Conservation (phyloP, 371 early-diverging fungal genomes). For the Saksenaea oblongispora region DNA sequence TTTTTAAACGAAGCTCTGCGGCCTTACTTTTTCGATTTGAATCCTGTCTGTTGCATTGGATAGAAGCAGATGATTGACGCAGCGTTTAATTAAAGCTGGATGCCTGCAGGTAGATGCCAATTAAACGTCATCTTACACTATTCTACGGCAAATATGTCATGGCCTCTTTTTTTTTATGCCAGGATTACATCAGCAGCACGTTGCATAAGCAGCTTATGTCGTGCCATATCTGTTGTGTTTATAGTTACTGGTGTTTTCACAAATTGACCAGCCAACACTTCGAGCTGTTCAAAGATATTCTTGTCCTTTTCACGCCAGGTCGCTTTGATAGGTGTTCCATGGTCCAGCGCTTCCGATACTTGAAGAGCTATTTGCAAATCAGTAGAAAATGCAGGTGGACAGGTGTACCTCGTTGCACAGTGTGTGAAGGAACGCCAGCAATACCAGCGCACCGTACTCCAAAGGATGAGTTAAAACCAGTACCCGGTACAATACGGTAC, state of each 20-base stretch:
- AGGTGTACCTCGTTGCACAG: constrained; percentile 50
- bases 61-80: no score
- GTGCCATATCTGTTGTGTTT: neutral
- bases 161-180: neutral
- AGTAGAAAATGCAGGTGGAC: neutral
- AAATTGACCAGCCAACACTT: neutral
- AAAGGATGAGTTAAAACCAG: constrained; percentile 32
- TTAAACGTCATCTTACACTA: neutral
- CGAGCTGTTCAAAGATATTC: neutral
- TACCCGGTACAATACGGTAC: constrained; percentile 46
- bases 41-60: no score
- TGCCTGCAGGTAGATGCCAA: no score
- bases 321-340: neutral
- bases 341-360: neutral
- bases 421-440: constrained; percentile 49
- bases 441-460: constrained; percentile 62
- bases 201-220: neutral
- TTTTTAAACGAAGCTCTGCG: no score
- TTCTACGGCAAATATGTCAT: no score
- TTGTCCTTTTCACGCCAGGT: neutral
- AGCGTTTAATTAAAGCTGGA: no score
- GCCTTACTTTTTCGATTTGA: no score
- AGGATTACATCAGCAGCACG: neutral
- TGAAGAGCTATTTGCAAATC: neutral
- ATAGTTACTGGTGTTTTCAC: neutral